A percentile compares a stretch with the other conserved stretches of the same genome.
These are phyloP conservation scores for Xylariomycetidae sp. DNA, from an alignment of 2,329 filamentous ascomycete species.

Conservation along the genomic window DNA sequence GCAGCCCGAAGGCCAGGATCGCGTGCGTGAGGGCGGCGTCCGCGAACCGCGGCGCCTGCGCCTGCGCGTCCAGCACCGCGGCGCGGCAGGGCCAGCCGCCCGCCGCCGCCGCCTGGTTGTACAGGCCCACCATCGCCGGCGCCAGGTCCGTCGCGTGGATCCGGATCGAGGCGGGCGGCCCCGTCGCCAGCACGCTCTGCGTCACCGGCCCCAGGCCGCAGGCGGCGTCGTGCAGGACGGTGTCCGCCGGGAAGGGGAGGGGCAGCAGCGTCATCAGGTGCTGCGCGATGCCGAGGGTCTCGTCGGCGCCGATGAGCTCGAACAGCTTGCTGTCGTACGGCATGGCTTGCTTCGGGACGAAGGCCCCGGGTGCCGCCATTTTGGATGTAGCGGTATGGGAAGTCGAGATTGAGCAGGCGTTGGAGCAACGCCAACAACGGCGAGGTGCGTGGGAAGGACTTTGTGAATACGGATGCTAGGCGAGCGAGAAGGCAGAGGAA, in stretches of 20 bases:
- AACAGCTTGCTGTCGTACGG: constrained; percentile 3
- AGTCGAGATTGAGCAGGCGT: too few relatives aligned
- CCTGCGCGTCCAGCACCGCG: constrained; percentile 13
- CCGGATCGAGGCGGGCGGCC: background rate
- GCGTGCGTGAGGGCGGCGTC: constrained; percentile 11
- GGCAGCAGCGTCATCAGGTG: constrained; percentile 1
- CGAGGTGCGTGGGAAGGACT: too few relatives aligned
- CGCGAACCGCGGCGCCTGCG: constrained; percentile 12
- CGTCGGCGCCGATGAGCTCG: constrained; percentile 5
- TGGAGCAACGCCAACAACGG: too few relatives aligned
- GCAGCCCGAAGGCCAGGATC: constrained; percentile 16
- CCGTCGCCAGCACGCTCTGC: background rate
- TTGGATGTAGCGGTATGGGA: too few relatives aligned
- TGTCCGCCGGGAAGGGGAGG: background rate
- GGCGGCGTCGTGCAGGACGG: background rate
- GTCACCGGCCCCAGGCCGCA: background rate
- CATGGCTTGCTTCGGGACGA: constrained; percentile 1
- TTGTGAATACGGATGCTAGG: too few relatives aligned
- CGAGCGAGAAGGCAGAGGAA: too few relatives aligned
- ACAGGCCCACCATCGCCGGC: constrained; percentile 9
- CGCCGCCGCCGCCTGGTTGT: constrained; percentile 9
- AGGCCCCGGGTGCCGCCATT: background rate
- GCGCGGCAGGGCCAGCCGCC: constrained; percentile 10
- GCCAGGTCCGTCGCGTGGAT: constrained; percentile 5
- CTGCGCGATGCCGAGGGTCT: constrained; percentile 3